These are phyloP conservation scores for Neurospora sp. DNA, from an alignment of 2,329 filamentous ascomycete species.

Conservation along the genomic window DNA sequence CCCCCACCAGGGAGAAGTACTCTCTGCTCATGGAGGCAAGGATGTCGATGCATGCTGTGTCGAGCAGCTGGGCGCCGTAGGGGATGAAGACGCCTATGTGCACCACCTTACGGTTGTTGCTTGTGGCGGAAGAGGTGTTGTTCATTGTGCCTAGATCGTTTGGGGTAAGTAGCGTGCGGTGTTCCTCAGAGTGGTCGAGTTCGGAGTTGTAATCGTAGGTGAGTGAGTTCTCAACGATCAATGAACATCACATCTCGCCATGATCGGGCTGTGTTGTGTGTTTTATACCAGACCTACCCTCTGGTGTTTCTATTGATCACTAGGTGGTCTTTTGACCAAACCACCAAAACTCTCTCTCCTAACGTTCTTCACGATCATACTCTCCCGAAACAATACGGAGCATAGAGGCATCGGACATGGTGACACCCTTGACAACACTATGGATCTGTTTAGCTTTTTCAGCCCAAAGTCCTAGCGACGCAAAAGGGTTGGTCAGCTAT, in stretches of 20 bases:
- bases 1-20: constrained; percentile 27
- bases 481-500: background rate
- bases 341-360: no score
- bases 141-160: background rate
- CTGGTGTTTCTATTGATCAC: background rate
- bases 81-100: constrained; percentile 43
- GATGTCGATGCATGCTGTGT: constrained; percentile 40
- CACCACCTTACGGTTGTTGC: constrained; percentile 19
- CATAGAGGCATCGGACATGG: background rate
- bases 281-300: background rate
- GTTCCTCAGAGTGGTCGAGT: background rate
- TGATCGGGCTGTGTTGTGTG: background rate
- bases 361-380: background rate
- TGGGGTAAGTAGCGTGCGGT: background rate
- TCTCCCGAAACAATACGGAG: background rate
- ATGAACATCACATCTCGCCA: background rate
- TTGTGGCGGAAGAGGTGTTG: background rate
- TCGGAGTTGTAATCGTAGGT: no score
- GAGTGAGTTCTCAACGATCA: background rate
- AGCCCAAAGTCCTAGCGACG: background rate
- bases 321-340: background rate
- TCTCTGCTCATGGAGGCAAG: constrained; percentile 35
- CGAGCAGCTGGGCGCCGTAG: constrained; percentile 35
- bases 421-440: background rate
- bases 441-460: background rate